These are phyloP conservation scores for Knoxia roxburghii DNA, from an alignment of 257 asterid species.

Conservation along the genomic window DNA sequence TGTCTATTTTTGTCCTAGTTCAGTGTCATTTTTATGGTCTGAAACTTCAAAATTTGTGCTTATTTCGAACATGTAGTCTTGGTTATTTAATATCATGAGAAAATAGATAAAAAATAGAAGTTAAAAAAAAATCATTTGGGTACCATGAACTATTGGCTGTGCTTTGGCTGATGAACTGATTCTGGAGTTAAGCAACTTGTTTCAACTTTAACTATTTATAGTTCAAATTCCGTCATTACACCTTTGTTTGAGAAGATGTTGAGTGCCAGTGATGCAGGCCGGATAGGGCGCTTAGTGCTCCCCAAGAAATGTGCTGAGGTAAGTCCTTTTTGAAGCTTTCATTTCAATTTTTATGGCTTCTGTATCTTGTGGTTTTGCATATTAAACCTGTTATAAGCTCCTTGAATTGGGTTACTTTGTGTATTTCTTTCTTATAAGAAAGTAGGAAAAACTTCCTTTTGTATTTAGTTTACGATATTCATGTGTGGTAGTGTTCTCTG, in stretches of 20 bases:
- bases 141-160: background rate
- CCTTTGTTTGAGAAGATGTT: slow-evolving; percentile 93
- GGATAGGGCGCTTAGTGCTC: slow-evolving; percentile 86
- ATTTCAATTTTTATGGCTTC: background rate
- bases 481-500: background rate
- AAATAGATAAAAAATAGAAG: no score
- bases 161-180: background rate
- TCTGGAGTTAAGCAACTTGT: slow-evolving; percentile 2
- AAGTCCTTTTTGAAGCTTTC: slow-evolving; percentile 23
- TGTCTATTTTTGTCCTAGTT: background rate
- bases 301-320: slow-evolving; percentile 99
- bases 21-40: background rate
- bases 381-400: background rate
- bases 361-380: background rate
- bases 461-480: background rate
- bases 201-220: slow-evolving; percentile 45
- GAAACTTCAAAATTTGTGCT: background rate
- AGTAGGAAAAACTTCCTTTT: background rate
- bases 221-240: slow-evolving; percentile 63
- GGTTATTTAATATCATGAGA: background rate
- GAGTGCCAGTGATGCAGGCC: slow-evolving; percentile 94
- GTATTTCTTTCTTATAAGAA: background rate
- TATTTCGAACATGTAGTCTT: background rate
- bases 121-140: background rate
- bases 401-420: background rate